Evolutionary conservation across 805 yeast species (phyloP).

Genomic region (Suhomyces faveliae): DNA sequence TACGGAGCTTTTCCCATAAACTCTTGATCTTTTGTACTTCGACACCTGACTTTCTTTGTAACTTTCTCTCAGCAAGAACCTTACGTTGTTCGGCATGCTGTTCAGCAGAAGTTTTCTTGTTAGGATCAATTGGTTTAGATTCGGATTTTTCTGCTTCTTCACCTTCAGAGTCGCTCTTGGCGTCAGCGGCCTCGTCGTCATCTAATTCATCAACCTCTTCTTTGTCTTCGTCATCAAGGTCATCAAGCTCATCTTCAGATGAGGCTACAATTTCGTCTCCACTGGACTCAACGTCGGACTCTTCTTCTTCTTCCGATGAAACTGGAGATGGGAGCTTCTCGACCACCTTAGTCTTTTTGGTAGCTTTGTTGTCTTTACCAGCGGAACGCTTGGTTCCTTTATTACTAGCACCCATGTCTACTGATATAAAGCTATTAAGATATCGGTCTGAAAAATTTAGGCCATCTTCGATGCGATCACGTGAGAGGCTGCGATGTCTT

Average conservation of each 20-base stretch:
- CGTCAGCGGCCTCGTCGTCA: slow-evolving; percentile 21
- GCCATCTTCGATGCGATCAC: neutral
- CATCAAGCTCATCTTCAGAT: slow-evolving; percentile 23
- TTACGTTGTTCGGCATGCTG: slow-evolving; percentile 83
- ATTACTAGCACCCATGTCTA: slow-evolving; percentile 19
- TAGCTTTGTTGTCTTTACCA: slow-evolving; percentile 12
- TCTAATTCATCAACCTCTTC: slow-evolving; percentile 16
- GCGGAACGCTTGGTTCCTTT: slow-evolving; percentile 35
- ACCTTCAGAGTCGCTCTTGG: slow-evolving; percentile 23
- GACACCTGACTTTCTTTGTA: slow-evolving; percentile 81
- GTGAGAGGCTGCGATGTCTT: neutral
- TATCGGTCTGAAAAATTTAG: slow-evolving; percentile 2
- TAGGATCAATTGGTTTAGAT: slow-evolving; percentile 30
- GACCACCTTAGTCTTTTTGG: slow-evolving; percentile 31
- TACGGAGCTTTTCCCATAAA: slow-evolving; percentile 89
- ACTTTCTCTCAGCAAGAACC: slow-evolving; percentile 75
- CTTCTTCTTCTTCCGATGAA: slow-evolving; percentile 18
- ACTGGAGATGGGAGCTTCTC: slow-evolving; percentile 25
- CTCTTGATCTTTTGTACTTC: slow-evolving; percentile 82
- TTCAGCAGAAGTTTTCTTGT: slow-evolving; percentile 56
- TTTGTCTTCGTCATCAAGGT: slow-evolving; percentile 14
- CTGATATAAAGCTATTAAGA: neutral
- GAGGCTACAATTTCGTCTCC: slow-evolving; percentile 26
- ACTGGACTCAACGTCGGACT: slow-evolving; percentile 25
- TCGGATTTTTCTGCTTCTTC: slow-evolving; percentile 16